Base-by-base conservation (phyloP, 2,329 filamentous ascomycete genomes). In the Pseudocercospora crystallina region DNA sequence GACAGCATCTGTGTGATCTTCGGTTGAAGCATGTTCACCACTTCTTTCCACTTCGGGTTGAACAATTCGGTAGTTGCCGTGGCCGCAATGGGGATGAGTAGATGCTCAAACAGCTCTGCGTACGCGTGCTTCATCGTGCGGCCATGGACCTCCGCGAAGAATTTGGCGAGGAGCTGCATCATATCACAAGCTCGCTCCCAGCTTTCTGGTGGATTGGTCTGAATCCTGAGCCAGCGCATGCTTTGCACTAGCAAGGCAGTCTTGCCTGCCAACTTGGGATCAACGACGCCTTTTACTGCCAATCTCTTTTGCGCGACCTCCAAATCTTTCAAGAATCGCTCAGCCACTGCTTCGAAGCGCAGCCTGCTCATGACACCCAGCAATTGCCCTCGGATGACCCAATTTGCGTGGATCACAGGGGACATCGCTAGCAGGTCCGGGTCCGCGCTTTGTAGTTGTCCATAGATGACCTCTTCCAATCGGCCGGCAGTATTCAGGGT, bases 291-390 rank as follows among this genome's bases (percentile, higher is more conserved):
- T 66, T 92, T 94, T 13, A 82, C 77, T 3, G 81, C 78, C 37
- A 91, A 78, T 13, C 95, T 89, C 64, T 85, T 85, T 44, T 96
- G 84, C 8, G 86, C 87, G 30, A 79, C 78, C 49, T 90, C 88
- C 5, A 99, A 78, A 65, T 97, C 91, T 29, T 80, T 76, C 39
- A 95, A 78, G 65, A 95, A 99, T 41, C 89, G 84, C 47, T 84
- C 82, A 3, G 89, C 85, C 39, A 99, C 91, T 49, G 85, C 88
- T 12, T 83, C 76, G 68, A 99, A 97, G 66, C 95, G 92, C 58
- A 94, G 85, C 38, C 88, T 87, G 71, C 94, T 96, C 88, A 99
- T 96, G 34, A 91, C 87, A n/a, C 95, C 94, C 1, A 99, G 80
- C 3, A 99, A 76, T 63, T 96, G 89, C 14, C 90, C 86, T 68